Evolutionary conservation across 805 yeast species (phyloP), one percentile per base, ranked within the genome.

Genomic region (Komagataella pseudopastoris): DNA sequence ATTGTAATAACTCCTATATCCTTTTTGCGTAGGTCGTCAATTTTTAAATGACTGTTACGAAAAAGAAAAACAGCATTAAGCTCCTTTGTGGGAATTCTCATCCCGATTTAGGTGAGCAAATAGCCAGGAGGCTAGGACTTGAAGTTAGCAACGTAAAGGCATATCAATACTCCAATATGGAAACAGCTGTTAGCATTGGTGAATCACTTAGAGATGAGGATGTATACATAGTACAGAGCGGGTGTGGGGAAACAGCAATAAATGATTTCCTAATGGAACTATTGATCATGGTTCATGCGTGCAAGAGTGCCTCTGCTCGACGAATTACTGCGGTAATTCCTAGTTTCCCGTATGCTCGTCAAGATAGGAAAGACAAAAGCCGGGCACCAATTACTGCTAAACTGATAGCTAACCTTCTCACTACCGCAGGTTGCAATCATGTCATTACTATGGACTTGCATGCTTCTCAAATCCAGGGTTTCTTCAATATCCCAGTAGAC

Each of bases 401-500:
- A 64, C 73, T 91, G 55, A 80, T 91, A 69, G 98, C 98, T 6
- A 88, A 91, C 63, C 72, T 91, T 75, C 72, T 91, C 50, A 87
- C 88, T 52, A 87, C 96, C 1, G 93, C 97, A 3, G 98, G 99
- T 6, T 90, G 96, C 68, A 78, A 88, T 63, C 97, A 93, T 68
- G 91, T 91, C 44, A 89, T 91, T 56, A 93, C 98, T 20, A 84
- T 91, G 95, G 99, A 91, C 66, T 72, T 91, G 57, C 99, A 91
- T 64, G 98, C 98, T 6, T 86, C 96, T 8, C 99, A 91, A 67
- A 93, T 93, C 60, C 98, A 93, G 71, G 99, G 99, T 1, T 91
- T 91, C 63, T 91, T 91, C 72, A 81, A 81, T 56, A 88, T 88
- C 43, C 98, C 99, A 2, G 98, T 91, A 23, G 98, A 91, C 69